Evolutionary conservation across 2,329 filamentous ascomycete genomes (phyloP).

Genomic region (Exserohilum turcica): DNA sequence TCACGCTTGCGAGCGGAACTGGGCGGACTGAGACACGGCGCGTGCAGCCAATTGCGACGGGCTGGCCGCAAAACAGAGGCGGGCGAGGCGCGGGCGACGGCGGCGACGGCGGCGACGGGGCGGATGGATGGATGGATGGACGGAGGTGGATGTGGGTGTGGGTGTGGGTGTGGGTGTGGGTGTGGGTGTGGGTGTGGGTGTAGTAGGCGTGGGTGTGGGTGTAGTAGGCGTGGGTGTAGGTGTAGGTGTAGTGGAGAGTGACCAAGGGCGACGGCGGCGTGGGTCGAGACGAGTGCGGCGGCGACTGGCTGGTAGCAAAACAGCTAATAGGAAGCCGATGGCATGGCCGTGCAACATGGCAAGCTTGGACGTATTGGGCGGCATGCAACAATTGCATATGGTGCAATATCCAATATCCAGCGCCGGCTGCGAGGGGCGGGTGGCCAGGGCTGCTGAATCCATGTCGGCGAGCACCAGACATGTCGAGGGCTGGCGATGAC

Average conservation of each 20-base stretch:
- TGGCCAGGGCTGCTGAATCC: not conserved
- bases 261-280: not conserved
- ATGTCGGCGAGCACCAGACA: not conserved
- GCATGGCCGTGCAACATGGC: not conserved
- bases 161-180: too few relatives aligned
- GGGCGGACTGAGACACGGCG: constrained; percentile 10
- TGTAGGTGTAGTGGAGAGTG: too few relatives aligned
- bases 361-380: constrained; percentile 15
- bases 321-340: constrained; percentile 17
- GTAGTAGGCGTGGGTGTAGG: too few relatives aligned
- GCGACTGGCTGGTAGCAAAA: constrained; percentile 8
- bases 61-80: not conserved
- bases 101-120: not conserved
- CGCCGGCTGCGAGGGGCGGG: constrained; percentile 1
- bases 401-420: too few relatives aligned
- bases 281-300: constrained; percentile 6
- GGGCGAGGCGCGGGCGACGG: not conserved
- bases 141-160: not conserved
- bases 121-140: not conserved
- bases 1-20: constrained; percentile 18
- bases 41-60: constrained; percentile 6
- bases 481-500: not conserved
- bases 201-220: too few relatives aligned
- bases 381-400: constrained; percentile 1
- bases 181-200: too few relatives aligned